Conservation (phyloP, 192 early-diverging fungal genomes). For the Spinellus fusiger region DNA sequence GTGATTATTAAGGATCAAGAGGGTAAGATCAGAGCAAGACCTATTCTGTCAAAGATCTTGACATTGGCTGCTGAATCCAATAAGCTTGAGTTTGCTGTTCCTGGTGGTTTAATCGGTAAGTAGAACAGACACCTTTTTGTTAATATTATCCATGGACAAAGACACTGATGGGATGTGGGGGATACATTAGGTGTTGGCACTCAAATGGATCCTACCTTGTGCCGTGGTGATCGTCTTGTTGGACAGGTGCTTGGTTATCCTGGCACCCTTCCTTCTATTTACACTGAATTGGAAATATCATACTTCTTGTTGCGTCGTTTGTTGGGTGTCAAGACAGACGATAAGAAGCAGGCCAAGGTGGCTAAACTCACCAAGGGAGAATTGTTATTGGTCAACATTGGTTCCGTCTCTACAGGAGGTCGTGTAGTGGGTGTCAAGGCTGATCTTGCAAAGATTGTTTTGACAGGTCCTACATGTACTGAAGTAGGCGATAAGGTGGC, state of each 20-base stretch:
- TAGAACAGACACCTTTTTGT: no score
- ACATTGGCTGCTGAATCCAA: constrained; percentile 84
- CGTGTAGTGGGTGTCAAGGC: constrained; percentile 86
- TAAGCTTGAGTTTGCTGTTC: constrained; percentile 92
- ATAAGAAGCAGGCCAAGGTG: constrained; percentile 94
- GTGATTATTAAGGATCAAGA: constrained; percentile 81
- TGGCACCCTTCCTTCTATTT: constrained; percentile 87
- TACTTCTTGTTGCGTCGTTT: constrained; percentile 93
- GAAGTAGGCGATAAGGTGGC: constrained; percentile 95
- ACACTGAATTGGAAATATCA: constrained; percentile 91
- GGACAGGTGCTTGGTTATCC: constrained; percentile 90
- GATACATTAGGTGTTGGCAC: constrained; percentile 68
- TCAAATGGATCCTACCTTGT: constrained; percentile 87
- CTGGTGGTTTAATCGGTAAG: constrained; percentile 91
- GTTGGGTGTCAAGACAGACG: constrained; percentile 91
- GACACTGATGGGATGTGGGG: neutral
- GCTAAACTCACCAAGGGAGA: constrained; percentile 88
- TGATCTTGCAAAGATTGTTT: constrained; percentile 87
- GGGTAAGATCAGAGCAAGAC: constrained; percentile 71
- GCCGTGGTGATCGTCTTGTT: constrained; percentile 90
- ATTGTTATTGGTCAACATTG: constrained; percentile 92
- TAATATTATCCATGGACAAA: neutral
- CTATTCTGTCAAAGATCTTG: constrained; percentile 84
- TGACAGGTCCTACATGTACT: constrained; percentile 88
- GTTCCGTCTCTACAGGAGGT: constrained; percentile 87